Evolutionary conservation across 1,139 yeast species (phyloP), one percentile per base, ranked within the genome.

Genomic region (Hansenula lynferdii): DNA sequence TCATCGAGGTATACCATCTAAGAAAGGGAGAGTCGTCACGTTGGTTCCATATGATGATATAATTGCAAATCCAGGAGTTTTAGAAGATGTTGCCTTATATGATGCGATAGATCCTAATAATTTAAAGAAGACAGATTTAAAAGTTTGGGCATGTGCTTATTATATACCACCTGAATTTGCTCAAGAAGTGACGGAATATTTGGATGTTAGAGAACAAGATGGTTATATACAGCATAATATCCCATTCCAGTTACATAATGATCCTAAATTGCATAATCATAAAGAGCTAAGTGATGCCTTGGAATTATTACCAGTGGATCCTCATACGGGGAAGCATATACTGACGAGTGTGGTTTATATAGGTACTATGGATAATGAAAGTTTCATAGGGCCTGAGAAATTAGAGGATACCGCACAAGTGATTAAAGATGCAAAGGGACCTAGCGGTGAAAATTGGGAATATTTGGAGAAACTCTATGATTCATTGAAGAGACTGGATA

Each of bases 1-100:
- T 58, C 96, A 90, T 58, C 64, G 97, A 39, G 97, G 97, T 0
- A 85, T 95, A 0, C 87, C 87, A 0, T 85, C 77, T 40, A 58
- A 64, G 9, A 96, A 96, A 0, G 97, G 97, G 1, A 62, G 97
- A 33, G 97, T 90, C 2, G 96, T 77, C 3, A 90, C 97, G 0
- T 66, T 90, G 34, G 65, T 90, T 0, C 75, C 84, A 40, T 59
- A 73, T 48, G 62, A 70, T 30, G 77, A 82, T 52, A 66, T 87
- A 52, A 65, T 64, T 37, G 32, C 49, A 34, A 43, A 70, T 54
- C 42, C 54, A 15, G 48, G 62, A 41, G 69, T 79, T 43, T 68
- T 68, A 31, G 61, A 70, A 8, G 84, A 80, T 50, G 57, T 72
- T 15, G 9, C 31, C 18, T 7, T 18, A 15, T 44, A 40, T 31